Percentiles rank a stretch among this genome's conserved stretches.
These are phyloP conservation scores for Acrodontium crateriforme DNA, from an alignment of 2,329 filamentous ascomycete species.

Conservation along the genomic window DNA sequence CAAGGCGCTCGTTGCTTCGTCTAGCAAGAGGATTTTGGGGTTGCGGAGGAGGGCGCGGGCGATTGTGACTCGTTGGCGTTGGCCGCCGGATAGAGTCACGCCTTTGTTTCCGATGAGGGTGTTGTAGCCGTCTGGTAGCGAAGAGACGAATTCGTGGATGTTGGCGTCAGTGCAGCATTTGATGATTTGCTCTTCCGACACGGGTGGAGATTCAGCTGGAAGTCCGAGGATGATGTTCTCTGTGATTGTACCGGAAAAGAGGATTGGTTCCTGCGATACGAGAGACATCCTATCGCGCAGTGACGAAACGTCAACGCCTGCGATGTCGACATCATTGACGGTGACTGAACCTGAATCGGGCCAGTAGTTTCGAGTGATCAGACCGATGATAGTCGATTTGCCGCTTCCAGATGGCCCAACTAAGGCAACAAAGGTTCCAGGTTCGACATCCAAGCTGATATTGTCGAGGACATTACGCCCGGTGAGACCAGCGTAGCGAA, in stretches of 20 bases:
- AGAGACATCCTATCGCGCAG: slow-evolving; percentile 31
- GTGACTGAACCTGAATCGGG: slow-evolving; percentile 46
- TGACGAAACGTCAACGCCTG: slow-evolving; percentile 18
- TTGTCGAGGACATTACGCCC: slow-evolving; percentile 25
- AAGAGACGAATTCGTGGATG: slow-evolving; percentile 9
- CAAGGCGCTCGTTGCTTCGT: slow-evolving; percentile 14
- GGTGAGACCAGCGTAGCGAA: slow-evolving; percentile 27
- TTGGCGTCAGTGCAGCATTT: slow-evolving; percentile 10
- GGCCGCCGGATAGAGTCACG: slow-evolving; percentile 12
- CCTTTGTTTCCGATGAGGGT: slow-evolving; percentile 12
- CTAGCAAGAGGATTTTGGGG: slow-evolving; percentile 10
- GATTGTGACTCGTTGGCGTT: slow-evolving; percentile 13
- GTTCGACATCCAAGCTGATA: slow-evolving; percentile 22
- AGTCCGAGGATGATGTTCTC: slow-evolving; percentile 24
- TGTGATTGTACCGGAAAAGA: slow-evolving; percentile 30
- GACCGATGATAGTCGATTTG: slow-evolving; percentile 55
- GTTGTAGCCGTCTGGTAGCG: slow-evolving; percentile 15
- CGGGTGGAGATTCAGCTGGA: slow-evolving; percentile 3
- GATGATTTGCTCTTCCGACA: slow-evolving; percentile 5
- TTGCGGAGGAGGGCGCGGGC: slow-evolving; percentile 11
- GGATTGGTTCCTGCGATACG: slow-evolving; percentile 33
- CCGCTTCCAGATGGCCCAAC: slow-evolving; percentile 59
- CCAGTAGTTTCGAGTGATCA: slow-evolving; percentile 56
- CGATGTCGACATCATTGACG: slow-evolving; percentile 29
- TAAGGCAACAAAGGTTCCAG: slow-evolving; percentile 48